phyloP scores from a whole-genome alignment of 78 protist species.

The Isochrysis galbana region DNA sequence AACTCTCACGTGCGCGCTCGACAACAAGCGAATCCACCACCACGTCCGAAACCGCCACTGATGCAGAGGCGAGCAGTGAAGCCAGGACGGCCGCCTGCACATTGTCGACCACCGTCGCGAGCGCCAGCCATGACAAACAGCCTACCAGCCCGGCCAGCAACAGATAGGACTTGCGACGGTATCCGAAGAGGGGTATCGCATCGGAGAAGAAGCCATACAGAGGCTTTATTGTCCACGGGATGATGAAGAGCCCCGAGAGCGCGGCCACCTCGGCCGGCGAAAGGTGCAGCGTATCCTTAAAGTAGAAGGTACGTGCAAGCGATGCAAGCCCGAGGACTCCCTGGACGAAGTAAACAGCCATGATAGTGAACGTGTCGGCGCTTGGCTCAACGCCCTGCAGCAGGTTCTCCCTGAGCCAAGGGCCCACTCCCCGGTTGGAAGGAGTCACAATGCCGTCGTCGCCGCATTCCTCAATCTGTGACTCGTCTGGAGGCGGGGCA shows the following conservation, averaged over 20 bases:
- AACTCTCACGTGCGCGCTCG: neutral
- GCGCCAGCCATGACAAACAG: neutral
- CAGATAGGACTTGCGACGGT: neutral
- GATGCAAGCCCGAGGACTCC: slow-evolving; percentile 1
- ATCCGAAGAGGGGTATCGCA: neutral
- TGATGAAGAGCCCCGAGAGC: neutral
- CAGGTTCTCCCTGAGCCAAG: neutral
- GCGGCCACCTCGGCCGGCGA: neutral
- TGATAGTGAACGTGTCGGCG: neutral
- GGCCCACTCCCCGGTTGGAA: no score
- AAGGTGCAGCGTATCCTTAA: neutral
- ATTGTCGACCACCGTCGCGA: neutral
- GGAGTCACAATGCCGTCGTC: no score
- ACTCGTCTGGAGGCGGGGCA: no score
- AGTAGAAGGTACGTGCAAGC: neutral
- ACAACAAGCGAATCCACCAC: slow-evolving; percentile 24
- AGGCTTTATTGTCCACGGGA: slow-evolving; percentile 13
- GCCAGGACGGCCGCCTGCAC: neutral
- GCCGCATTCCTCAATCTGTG: no score
- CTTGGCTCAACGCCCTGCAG: neutral
- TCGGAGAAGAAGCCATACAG: slow-evolving; percentile 22
- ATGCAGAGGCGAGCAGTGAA: neutral
- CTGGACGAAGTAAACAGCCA: slow-evolving; percentile 3
- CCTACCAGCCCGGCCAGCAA: neutral
- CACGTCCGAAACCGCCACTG: slow-evolving; percentile 14